Evolutionary conservation across 441 rosid species (phyloP), one percentile per base, ranked within the genome.

Genomic region (Croton setiger): DNA sequence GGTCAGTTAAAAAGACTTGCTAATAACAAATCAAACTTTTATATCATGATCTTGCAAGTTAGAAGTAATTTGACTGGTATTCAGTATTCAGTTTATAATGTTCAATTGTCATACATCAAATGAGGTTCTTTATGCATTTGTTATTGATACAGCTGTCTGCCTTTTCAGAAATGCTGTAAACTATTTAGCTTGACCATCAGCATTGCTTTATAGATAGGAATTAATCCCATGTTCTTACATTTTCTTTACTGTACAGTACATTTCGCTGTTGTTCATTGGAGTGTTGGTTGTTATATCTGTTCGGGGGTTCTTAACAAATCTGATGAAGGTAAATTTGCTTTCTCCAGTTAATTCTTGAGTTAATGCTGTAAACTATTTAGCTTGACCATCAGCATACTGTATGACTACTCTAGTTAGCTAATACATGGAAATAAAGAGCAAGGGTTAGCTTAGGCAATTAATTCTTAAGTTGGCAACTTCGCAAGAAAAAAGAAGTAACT

Each of bases 281-380:
- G 85, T 96, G 82, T 76, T 93, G 91, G 85, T 96, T 43, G 91
- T 92, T 69, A 86, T 96, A 73, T 96, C 99, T 43, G 99, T 96
- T 56, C 95, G 98, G 49, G 98, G 98, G 58, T 96, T 96, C 84
- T 81, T 96, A 73, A 84, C 97, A 75, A 96, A 93, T 77, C 79
- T 96, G 71, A 93, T 96, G 99, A 96, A 96, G 99, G 97, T 91
- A 84, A 81, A 48, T 66, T 69, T 64, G 70, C 54, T 14, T 43
- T 62, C 60, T 54, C 54, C n/a, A n/a, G n/a, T n/a, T n/a, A n/a
- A n/a, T n/a, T n/a, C n/a, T n/a, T n/a, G n/a, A n/a, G n/a, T n/a
- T n/a, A n/a, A n/a, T n/a, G n/a, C n/a, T n/a, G n/a, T n/a, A n/a
- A n/a, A n/a, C n/a, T n/a, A n/a, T n/a, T n/a, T n/a, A n/a, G n/a